Evolutionary conservation across 345 rosid genomes (phyloP), one percentile per base, ranked within the genome.

Genomic region (Gossypioides kirkii): DNA sequence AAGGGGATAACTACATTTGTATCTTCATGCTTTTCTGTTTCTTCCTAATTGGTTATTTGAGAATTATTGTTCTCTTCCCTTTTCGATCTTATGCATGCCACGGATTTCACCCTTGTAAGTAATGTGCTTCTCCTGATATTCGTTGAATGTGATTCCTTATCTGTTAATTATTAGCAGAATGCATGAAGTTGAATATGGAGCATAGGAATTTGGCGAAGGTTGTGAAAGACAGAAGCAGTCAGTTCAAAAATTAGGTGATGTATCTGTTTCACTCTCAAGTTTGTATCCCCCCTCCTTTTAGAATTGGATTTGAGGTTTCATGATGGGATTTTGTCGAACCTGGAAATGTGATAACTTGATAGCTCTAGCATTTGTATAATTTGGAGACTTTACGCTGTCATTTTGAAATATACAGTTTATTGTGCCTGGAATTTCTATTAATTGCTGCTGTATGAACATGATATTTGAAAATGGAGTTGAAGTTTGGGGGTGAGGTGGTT

Each of bases 151-250:
- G 49, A 53, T 18, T 36, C 25, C 47, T 50, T 32, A 70, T 38
- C 62, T 32, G 47, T 45, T 71, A 12, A 47, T 25, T 43, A 43
- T 58, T 43, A 42, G 53, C 74, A 71, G 74, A 42, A 71, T 23
- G 8, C 74, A 22, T 56, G 22, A 42, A 38, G 52, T 56, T 14
- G 65, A 20, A 71, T 22, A 12, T 14, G 53, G 11, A 54, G 14
- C 28, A 20, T 38, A 55, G n/a, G 62, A 52, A 12, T 38, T 38
- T 38, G 74, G 14, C 1, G 22, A 22, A 42, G 47, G n/a, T 69
- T 54, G 36, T 20, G 32, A 18, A 70, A 54, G 73, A 20, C 50
- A 2, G n/a, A 71, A 55, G 56, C 42, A 23, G 3, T 23, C n/a
- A 6, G 25, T 22, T 58, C 11, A 71, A 49, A 71, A 25, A 45